Base-by-base conservation (phyloP, 345 rosid species). In the Rhodamnia argentea region DNA sequence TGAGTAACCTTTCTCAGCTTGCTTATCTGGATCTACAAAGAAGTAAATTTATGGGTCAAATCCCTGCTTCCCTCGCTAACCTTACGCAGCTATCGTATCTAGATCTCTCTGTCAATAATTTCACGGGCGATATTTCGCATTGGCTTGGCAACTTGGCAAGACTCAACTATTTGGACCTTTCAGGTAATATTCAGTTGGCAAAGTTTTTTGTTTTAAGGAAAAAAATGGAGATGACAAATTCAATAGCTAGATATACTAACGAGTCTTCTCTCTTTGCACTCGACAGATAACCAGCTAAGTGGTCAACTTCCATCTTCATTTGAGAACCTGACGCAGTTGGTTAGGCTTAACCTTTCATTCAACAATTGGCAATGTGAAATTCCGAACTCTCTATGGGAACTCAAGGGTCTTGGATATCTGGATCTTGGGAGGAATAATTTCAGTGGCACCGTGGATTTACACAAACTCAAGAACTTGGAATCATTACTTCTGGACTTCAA, bases 11-110 rank as follows among this genome's bases (percentile, higher is more conserved):
- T 26, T 59, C 84, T 15, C 83, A 70, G 23, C 37, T 85, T n/a
- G 59, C 52, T 57, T 8, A 24, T 22, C 20, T 84, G 29, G 52
- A 84, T 50, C 86, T 87, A 47, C n/a, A 10, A 16, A 5, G 10
- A 10, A 87, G 85, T 40, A 44, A 81, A 18, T 52, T 87, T 22
- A 76, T 75, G 5, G 88, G 88, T 42, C 84, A 84, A 29, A 87
- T 87, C 51, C 84, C 88, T 4, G 0, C 70, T 59, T 55, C 47
- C n/a, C 55, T 55, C 1, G 2, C 70, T 26, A 55, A 83, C 44
- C 42, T 55, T 13, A n/a, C 85, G 16, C 5, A 55, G 62, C 52
- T 83, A 26, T 82, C 83, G 13, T n/a, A 59, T 13, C 70, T 59
- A 13, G 70, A 59, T 59, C 70, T 59, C 37, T 59, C 70, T n/a